These are phyloP conservation scores for Acacia melanoxylon DNA, from an alignment of 306 rosid genomes.

Conservation along the genomic window DNA sequence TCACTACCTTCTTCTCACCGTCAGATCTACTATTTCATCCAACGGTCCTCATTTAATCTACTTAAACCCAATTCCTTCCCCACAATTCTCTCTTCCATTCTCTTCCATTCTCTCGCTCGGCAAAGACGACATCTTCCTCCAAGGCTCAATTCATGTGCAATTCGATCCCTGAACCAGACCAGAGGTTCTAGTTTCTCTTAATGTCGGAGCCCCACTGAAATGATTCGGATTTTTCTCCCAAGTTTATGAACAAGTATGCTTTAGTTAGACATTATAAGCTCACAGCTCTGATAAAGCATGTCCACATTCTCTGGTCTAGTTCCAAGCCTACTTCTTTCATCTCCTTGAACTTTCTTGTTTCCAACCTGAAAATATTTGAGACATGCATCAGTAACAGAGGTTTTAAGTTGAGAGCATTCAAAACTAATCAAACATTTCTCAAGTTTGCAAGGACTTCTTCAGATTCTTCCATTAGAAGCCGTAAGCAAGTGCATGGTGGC, in stretches of 20 bases:
- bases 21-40: too few species aligned
- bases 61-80: too few species aligned
- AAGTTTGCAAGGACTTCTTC: slow-evolving; percentile 79
- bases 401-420: slow-evolving; percentile 72
- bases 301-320: slow-evolving; percentile 93
- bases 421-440: slow-evolving; percentile 51
- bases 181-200: slow-evolving; percentile 57
- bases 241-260: slow-evolving; percentile 52
- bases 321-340: too few species aligned
- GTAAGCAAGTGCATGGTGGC: slow-evolving; percentile 93
- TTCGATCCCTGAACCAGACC: too few species aligned
- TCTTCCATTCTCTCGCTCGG: too few species aligned
- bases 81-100: too few species aligned
- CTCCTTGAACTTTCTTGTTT: too few species aligned
- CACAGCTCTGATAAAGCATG: slow-evolving; percentile 90
- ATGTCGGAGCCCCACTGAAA: slow-evolving; percentile 59
- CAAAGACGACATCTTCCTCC: too few species aligned
- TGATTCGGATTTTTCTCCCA: slow-evolving; percentile 73
- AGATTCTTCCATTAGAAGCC: slow-evolving; percentile 91
- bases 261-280: slow-evolving; percentile 48
- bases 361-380: slow-evolving; percentile 60
- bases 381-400: slow-evolving; percentile 80
- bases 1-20: too few species aligned
- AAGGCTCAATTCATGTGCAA: too few species aligned
- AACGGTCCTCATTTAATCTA: too few species aligned